phyloP scores from a whole-genome alignment of 225 moss, liverwort and hornwort species.

The Pseudoscleropodium purum region DNA sequence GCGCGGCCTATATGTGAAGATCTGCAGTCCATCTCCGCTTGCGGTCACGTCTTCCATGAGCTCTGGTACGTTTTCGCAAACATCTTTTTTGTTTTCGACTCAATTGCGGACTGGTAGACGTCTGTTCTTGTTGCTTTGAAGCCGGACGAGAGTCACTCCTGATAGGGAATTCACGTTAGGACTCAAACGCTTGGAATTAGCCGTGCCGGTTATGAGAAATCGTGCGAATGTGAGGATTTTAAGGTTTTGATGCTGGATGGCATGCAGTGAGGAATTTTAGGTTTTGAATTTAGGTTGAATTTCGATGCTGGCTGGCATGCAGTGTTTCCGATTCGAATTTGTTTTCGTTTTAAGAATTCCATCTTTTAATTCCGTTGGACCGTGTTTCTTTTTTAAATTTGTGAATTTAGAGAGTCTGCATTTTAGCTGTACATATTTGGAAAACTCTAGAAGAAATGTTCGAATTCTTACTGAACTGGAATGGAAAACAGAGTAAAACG shows the following conservation, averaged over 20 bases:
- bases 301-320: not conserved
- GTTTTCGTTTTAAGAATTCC: not conserved
- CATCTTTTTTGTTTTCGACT: not conserved
- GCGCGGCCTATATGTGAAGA: slow-evolving; percentile 45
- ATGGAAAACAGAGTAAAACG: not conserved
- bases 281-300: not conserved
- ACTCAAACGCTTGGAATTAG: not conserved
- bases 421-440: not conserved
- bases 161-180: not conserved
- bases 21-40: slow-evolving; percentile 60
- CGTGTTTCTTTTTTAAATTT: not conserved
- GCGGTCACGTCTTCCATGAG: slow-evolving; percentile 88
- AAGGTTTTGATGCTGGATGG: not conserved
- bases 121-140: not conserved
- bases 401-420: not conserved
- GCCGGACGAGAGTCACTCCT: not conserved
- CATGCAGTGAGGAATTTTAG: not conserved
- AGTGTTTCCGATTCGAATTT: not conserved
- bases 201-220: not conserved
- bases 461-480: not conserved
- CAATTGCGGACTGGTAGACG: not conserved
- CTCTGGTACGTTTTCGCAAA: slow-evolving; percentile 23
- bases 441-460: no score
- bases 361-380: not conserved
- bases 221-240: not conserved